Evolutionary conservation across 208 protist genomes (phyloP).

Genomic region (Wallacemonas sp.): DNA sequence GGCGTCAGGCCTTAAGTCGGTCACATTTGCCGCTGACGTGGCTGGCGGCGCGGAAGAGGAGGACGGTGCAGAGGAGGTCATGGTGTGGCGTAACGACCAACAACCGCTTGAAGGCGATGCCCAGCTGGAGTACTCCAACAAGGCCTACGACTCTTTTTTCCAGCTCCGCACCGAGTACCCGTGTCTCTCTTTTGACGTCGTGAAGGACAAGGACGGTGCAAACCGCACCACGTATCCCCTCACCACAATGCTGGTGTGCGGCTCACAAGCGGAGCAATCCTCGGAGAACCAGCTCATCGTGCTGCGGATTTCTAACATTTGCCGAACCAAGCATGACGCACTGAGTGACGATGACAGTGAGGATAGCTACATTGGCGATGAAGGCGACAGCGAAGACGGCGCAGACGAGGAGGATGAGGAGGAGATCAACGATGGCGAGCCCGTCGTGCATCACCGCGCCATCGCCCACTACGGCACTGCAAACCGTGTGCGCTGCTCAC

Average conservation of each 20-base stretch:
- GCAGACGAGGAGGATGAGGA: constrained; percentile 79
- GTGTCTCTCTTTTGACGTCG: constrained; percentile 85
- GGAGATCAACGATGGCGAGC: constrained; percentile 83
- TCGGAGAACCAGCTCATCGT: constrained; percentile 94
- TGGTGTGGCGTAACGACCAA: constrained; percentile 51
- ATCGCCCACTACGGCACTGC: constrained; percentile 88
- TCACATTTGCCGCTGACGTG: constrained; percentile 14
- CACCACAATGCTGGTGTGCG: constrained; percentile 92
- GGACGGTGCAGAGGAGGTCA: constrained; percentile 23
- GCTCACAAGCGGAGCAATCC: constrained; percentile 93
- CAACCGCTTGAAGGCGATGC: constrained; percentile 14
- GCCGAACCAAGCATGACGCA: constrained; percentile 93
- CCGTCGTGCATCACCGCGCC: constrained; percentile 77
- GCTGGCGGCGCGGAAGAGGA: constrained; percentile 13
- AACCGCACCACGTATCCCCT: constrained; percentile 90
- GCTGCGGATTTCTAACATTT: constrained; percentile 93
- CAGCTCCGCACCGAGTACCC: constrained; percentile 90
- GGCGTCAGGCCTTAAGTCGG: constrained; percentile 10
- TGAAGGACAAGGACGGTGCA: constrained; percentile 57
- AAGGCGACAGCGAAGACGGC: constrained; percentile 50
- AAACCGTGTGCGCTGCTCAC: constrained; percentile 91
- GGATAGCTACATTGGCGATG: constrained; percentile 83
- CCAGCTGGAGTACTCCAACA: constrained; percentile 81
- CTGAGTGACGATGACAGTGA: constrained; percentile 91
- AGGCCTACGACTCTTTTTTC: constrained; percentile 90